These are phyloP conservation scores for Ogataea hybrid DNA, from an alignment of 1,139 yeast species.

Conservation along the genomic window DNA sequence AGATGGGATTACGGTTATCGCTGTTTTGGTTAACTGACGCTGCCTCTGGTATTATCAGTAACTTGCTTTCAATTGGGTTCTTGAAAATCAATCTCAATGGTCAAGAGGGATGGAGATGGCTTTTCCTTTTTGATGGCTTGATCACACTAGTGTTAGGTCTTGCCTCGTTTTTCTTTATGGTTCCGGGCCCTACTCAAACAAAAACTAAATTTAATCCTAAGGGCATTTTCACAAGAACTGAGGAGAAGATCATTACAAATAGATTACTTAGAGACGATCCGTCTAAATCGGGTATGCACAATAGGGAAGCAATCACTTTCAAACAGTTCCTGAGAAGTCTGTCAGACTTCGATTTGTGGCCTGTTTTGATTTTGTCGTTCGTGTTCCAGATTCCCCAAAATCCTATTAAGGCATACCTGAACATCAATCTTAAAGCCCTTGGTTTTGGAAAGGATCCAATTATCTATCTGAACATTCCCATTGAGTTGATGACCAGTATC, in stretches of 20 bases:
- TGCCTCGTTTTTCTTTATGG: conserved; percentile 51
- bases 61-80: conserved; percentile 31
- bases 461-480: conserved; percentile 51
- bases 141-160: conserved; percentile 51
- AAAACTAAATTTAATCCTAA: conserved; percentile 44
- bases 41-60: conserved; percentile 18
- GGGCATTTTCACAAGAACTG: conserved; percentile 54
- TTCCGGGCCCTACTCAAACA: conserved; percentile 52
- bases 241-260: conserved; percentile 58
- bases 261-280: conserved; percentile 65
- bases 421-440: conserved; percentile 41
- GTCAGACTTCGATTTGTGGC: conserved; percentile 56
- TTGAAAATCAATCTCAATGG: conserved; percentile 29
- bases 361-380: conserved; percentile 51
- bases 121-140: conserved; percentile 55
- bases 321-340: conserved; percentile 41
- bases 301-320: conserved; percentile 51
- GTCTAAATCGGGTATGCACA: conserved; percentile 64
- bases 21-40: conserved; percentile 38
- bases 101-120: conserved; percentile 55
- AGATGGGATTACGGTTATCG: conserved; percentile 47
- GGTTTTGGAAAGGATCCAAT: conserved; percentile 46
- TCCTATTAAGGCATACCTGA: conserved; percentile 42
- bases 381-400: conserved; percentile 41
- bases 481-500: conserved; percentile 39